Evolutionary conservation across 1,139 yeast species (phyloP), one percentile per base, ranked within the genome.

Genomic region (Saccharomyces hybrid): DNA sequence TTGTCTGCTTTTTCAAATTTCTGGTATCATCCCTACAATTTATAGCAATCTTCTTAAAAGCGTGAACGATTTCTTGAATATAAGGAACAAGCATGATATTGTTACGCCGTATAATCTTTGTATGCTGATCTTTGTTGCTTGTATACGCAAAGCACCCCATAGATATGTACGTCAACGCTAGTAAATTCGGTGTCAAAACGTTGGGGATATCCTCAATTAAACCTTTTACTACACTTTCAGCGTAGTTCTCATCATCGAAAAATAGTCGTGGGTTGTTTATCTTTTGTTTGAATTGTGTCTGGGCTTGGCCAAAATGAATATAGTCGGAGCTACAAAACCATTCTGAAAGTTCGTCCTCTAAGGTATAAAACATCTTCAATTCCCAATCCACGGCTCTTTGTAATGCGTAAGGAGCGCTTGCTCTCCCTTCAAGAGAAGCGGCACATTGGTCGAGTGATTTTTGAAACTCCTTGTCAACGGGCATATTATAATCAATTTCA

Each of bases 271-370:
- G 64, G 28, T 64, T 62, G 4, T 52, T 38, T 1, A 59, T 60
- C 41, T 56, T 48, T 14, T 59, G 53, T 14, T 62, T 61, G 49
- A 67, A 67, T 31, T 59, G 53, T 12, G 52, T 48, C 34, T 57
- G 56, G 1, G 59, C 48, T 32, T 54, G 59, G 2, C 59, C 56
- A n/a, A 68, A 55, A 26, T 55, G 50, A 4, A 53, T 55, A 53
- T 80, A 73, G 64, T 86, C 93, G 49, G 74, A 69, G 47, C 65
- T 64, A 4, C 80, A 74, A 62, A 86, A 86, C 95, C 95, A 86
- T 51, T 83, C 85, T 47, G 76, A 74, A 21, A 85, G 58, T 59
- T 84, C 89, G 4, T 71, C 68, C 11, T 67, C 66, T 28, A 84
- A 69, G 0, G 66, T 62, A 4, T 73, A 74, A 27, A 66, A 63